Base-by-base conservation (phyloP, 176 grass and related monocot species). In the Rhipidocladum racemiflorum region DNA sequence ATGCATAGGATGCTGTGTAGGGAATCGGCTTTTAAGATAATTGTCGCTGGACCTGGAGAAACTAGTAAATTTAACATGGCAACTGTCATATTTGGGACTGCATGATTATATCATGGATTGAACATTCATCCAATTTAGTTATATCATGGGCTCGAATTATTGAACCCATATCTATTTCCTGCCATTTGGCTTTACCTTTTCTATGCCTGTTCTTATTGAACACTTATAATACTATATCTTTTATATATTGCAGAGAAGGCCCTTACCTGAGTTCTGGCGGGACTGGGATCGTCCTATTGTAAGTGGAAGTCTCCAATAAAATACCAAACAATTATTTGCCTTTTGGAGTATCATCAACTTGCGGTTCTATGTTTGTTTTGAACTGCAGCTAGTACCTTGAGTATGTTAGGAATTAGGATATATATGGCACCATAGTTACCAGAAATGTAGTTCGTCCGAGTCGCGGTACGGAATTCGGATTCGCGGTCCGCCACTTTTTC, bases 191-290 rank as follows among this genome's bases (percentile, higher is more conserved):
- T 68, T 45, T 24, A 10, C 54, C 11, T 65, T 61, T 57, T 63
- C 4, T 66, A 1, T 69, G 49, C 17, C 9, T 86, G 0, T 74
- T 76, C 65, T 79, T 36, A 43, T 79, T 53, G 18, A 76, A 17
- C 38, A 68, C 59, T 45, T 49, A 45, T 40, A 40, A 40, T 40
- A 40, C 39, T 40, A 40, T 72, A 73, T 49, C 61, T 72, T 61
- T 81, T 91, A 56, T 80, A n/a, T 91, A 34, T 76, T 85, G 12
- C 87, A 99, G 96, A 89, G 92, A 77, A 93, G 71, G 74, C 94
- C 93, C 11, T 87, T 99, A 59, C 96, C 96, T 10, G 93, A 99
- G 79, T 99, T 99, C 83, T 99, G 96, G 96, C 85, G 93, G 35
- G 93, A 99, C 78, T 87, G 89, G 89, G 85, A 94, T 83, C 93